Conservation (phyloP, 306 rosid genomes). For the Begonia peltatifolia region DNA sequence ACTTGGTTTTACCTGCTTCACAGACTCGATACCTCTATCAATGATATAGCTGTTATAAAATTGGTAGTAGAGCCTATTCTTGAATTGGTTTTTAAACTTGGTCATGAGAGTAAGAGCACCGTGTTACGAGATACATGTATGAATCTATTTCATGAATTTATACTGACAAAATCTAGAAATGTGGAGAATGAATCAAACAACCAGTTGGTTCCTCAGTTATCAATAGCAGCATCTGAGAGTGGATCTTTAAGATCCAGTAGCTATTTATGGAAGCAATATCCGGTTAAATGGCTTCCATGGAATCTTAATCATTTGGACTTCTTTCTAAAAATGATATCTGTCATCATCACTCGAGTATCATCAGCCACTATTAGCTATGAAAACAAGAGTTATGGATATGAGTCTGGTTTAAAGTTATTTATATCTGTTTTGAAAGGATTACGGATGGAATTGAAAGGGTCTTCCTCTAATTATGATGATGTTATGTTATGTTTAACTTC, state of each 20-base stretch:
- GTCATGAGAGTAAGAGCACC: slow-evolving; percentile 41
- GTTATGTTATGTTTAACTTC: slow-evolving; percentile 37
- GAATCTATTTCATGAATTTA: slow-evolving; percentile 39
- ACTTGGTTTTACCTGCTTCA: slow-evolving; percentile 68
- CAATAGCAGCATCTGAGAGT: slow-evolving; percentile 10
- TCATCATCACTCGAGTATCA: slow-evolving; percentile 42
- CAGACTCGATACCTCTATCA: slow-evolving; percentile 54
- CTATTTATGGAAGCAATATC: slow-evolving; percentile 40
- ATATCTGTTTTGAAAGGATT: slow-evolving; percentile 51
- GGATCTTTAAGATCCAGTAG: slow-evolving; percentile 23
- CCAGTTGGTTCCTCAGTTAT: slow-evolving; percentile 13
- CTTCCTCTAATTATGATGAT: slow-evolving; percentile 40
- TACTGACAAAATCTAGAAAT: slow-evolving; percentile 37
- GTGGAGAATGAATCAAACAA: slow-evolving; percentile 16
- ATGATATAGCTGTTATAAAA: slow-evolving; percentile 24
- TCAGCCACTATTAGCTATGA: slow-evolving; percentile 24
- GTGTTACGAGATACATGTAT: slow-evolving; percentile 49
- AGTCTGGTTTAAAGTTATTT: slow-evolving; percentile 41
- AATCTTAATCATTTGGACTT: slow-evolving; percentile 52
- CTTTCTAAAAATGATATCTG: slow-evolving; percentile 35
- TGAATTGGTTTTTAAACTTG: slow-evolving; percentile 42
- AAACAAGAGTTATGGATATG: slow-evolving; percentile 32
- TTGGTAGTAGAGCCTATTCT: slow-evolving; percentile 53
- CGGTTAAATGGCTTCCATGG: slow-evolving; percentile 71
- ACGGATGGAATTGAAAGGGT: slow-evolving; percentile 33